phyloP scores from a whole-genome alignment of 495 filamentous ascomycete genomes.

The Gamarada debralockiae region DNA sequence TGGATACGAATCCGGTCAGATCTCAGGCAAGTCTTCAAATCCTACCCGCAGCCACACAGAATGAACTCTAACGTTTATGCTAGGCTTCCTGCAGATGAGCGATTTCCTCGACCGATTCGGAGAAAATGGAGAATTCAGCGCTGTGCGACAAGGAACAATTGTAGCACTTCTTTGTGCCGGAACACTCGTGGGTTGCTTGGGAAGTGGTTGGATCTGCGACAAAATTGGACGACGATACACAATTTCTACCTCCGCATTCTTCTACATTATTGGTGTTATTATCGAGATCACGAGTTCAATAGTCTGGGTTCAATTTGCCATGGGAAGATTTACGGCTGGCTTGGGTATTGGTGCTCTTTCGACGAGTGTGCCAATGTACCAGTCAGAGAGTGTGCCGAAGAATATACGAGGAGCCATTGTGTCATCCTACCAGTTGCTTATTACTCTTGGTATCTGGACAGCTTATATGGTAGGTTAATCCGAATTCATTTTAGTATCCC shows the following conservation, averaged over 20 bases:
- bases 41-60: neutral
- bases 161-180: constrained; percentile 60
- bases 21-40: constrained; percentile 17
- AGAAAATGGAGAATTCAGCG: constrained; percentile 36
- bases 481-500: neutral
- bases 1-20: constrained; percentile 61
- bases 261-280: constrained; percentile 65
- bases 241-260: constrained; percentile 53
- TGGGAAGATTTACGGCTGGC: constrained; percentile 53
- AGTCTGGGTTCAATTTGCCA: constrained; percentile 47
- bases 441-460: constrained; percentile 68
- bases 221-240: constrained; percentile 40
- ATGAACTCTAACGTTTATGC: constrained; percentile 30
- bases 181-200: constrained; percentile 64
- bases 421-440: constrained; percentile 76
- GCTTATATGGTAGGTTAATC: constrained; percentile 33
- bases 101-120: constrained; percentile 49
- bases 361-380: constrained; percentile 66
- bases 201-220: constrained; percentile 54
- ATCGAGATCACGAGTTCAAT: constrained; percentile 56
- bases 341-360: constrained; percentile 57
- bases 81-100: constrained; percentile 59
- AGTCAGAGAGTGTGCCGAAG: constrained; percentile 75
- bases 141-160: constrained; percentile 48
- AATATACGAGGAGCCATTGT: constrained; percentile 83